Evolutionary conservation across 192 early-diverging fungal species (phyloP).

Genomic region (Phycomyces nitens): DNA sequence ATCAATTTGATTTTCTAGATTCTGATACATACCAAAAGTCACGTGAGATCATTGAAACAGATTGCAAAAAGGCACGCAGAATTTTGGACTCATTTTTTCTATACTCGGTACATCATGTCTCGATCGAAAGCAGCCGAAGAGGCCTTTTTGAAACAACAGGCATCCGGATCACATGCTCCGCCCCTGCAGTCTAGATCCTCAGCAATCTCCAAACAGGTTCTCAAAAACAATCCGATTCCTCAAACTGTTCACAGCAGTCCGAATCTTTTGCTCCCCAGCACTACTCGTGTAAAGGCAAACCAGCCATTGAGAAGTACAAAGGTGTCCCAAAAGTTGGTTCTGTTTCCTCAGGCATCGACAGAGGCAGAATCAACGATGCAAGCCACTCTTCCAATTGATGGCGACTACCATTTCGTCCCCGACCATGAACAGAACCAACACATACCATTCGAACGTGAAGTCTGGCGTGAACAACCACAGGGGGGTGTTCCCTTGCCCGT

Average conservation of each 20-base stretch:
- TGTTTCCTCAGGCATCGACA: constrained; percentile 60
- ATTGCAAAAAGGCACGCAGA: too few relatives aligned
- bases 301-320: constrained; percentile 82
- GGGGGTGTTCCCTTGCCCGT: constrained; percentile 22
- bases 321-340: constrained; percentile 83
- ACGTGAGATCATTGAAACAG: too few relatives aligned
- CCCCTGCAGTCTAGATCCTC: not conserved
- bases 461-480: not conserved
- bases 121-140: not conserved
- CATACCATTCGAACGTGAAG: not conserved
- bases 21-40: too few relatives aligned
- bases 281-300: constrained; percentile 38
- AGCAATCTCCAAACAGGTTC: constrained; percentile 28
- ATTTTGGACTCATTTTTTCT: too few relatives aligned
- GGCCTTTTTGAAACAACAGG: not conserved
- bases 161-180: not conserved
- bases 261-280: constrained; percentile 10
- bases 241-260: constrained; percentile 14
- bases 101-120: not conserved
- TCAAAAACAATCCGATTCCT: constrained; percentile 25
- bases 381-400: constrained; percentile 10
- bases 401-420: not conserved
- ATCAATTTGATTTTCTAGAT: too few relatives aligned
- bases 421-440: not conserved
- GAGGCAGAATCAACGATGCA: constrained; percentile 19